Base-by-base conservation (phyloP, 257 asterid species). In the Ophiorrhiza pumila region DNA sequence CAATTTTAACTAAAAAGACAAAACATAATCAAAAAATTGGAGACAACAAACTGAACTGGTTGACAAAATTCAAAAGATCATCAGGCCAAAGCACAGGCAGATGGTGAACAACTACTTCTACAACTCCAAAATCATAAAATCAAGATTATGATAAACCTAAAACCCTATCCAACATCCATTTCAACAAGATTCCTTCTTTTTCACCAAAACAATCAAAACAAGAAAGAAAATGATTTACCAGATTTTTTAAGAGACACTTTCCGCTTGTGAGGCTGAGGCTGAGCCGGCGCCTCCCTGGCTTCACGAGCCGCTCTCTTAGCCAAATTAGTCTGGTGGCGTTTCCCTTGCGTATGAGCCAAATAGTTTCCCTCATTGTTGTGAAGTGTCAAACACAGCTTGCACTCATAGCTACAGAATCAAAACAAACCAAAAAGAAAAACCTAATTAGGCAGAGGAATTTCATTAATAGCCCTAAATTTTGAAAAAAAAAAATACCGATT, bases 211-310 rank as follows among this genome's bases (percentile, higher is more conserved):
- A n/a, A n/a, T n/a, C n/a, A n/a, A n/a, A n/a, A n/a, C n/a, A n/a
- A n/a, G n/a, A n/a, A n/a, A n/a, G n/a, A n/a, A n/a, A n/a, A n/a
- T n/a, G n/a, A n/a, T 3, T 75, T 82, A 89, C 98, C 96, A 0
- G 83, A 72, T 83, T 80, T 90, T 82, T 88, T 89, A 71, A 95
- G 93, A n/a, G 75, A 7, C 29, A 92, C 67, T 78, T 86, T 87
- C 76, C 98, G 99, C 87, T 95, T 95, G 80, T 90, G 97, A 61
- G 99, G 99, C 86, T 91, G 96, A 7, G 99, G 99, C 86, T 92
- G 99, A 78, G 96, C 92, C 0, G 99, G 99, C 8, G 99, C 94
- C 53, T 92, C 97, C 82, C 90, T 95, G 52, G 99, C 98, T 81
- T 95, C 99, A 13, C 98, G 96, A 59, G 99, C 96, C 13, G 98